These are phyloP conservation scores for Hevea brasiliensis DNA, from an alignment of 345 rosid genomes.

Conservation along the genomic window DNA sequence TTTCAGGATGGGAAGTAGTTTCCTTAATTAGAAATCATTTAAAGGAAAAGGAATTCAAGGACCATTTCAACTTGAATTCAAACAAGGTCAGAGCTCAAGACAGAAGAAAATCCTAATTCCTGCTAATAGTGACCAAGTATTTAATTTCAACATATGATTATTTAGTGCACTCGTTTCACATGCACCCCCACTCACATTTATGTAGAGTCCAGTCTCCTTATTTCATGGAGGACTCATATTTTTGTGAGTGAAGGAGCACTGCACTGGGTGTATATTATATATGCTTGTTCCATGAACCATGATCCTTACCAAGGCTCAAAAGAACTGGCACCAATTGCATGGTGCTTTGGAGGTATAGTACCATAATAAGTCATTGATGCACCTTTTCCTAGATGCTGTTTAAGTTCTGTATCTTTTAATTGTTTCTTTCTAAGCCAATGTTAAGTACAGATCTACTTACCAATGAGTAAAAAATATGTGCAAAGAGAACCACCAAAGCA, in stretches of 20 bases:
- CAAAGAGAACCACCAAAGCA: slow-evolving; percentile 77
- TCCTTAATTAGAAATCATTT: background rate
- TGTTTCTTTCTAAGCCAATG: background rate
- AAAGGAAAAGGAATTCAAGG: background rate
- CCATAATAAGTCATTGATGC: background rate
- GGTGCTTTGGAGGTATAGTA: background rate
- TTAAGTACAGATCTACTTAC: slow-evolving; percentile 41
- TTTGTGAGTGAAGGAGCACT: too few relatives aligned
- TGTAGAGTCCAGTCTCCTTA: too few relatives aligned
- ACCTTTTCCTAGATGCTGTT: background rate
- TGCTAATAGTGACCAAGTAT: background rate
- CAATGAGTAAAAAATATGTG: slow-evolving; percentile 78
- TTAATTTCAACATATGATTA: too few relatives aligned
- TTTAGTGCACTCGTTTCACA: too few relatives aligned
- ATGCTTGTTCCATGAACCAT: background rate
- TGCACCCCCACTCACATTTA: too few relatives aligned
- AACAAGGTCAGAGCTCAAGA: slow-evolving; percentile 4
- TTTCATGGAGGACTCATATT: too few relatives aligned
- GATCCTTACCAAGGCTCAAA: background rate
- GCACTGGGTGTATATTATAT: too few relatives aligned
- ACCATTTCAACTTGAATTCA: background rate
- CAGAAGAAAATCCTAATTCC: background rate
- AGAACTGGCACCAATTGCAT: background rate
- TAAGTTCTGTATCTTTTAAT: background rate
- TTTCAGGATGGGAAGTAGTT: background rate